phyloP scores from a whole-genome alignment of 225 moss, liverwort and hornwort species.

The Polytrichum formosum region DNA sequence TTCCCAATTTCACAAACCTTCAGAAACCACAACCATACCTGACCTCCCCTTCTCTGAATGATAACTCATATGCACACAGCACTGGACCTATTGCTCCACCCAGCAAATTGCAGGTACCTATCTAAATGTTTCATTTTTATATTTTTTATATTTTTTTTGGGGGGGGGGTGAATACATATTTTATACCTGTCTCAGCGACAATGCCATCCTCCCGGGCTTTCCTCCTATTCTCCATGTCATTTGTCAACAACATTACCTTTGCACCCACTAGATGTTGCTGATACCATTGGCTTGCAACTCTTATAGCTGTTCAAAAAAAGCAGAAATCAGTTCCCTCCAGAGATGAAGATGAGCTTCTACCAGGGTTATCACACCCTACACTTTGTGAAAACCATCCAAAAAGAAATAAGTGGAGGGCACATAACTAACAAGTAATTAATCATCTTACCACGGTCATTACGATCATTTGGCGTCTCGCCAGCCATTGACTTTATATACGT shows the following conservation, averaged over 20 bases:
- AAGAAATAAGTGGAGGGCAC: no score
- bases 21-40: background rate
- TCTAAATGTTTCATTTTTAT: no score
- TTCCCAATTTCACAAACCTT: slow-evolving; percentile 3
- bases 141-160: no score
- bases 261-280: slow-evolving; percentile 68
- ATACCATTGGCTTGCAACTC: slow-evolving; percentile 95
- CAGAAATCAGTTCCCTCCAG: slow-evolving; percentile 5
- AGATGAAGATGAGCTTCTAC: background rate
- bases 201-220: slow-evolving; percentile 83
- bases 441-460: slow-evolving; percentile 84
- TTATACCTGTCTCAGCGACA: slow-evolving; percentile 72
- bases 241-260: slow-evolving; percentile 77
- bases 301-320: slow-evolving; percentile 62
- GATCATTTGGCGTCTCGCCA: slow-evolving; percentile 91
- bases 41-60: background rate
- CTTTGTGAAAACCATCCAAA: no score
- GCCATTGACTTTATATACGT: slow-evolving; percentile 73
- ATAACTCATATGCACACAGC: no score
- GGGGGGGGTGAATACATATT: no score
- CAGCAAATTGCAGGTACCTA: no score
- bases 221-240: slow-evolving; percentile 84
- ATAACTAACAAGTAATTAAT: no score
- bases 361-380: background rate
- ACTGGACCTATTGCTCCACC: no score